These are phyloP conservation scores for Mortierella sp. DNA, from an alignment of 371 early-diverging fungal genomes.

Conservation along the genomic window DNA sequence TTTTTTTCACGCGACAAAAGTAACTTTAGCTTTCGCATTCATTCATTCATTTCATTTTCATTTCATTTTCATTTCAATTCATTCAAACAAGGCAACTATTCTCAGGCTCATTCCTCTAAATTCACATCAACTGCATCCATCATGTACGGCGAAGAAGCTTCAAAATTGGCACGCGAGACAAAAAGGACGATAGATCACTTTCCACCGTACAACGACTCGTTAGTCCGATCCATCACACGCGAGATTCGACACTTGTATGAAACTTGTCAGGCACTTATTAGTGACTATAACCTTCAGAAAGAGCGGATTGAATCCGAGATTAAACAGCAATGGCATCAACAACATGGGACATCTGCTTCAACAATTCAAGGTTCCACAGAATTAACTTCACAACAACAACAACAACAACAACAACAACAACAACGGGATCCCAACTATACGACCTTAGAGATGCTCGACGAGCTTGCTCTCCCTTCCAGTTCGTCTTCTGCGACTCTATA, in stretches of 20 bases:
- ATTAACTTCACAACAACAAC: conserved; percentile 1
- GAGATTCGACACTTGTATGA: conserved; percentile 69
- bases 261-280: conserved; percentile 47
- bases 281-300: conserved; percentile 64
- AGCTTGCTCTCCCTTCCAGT: conserved; percentile 11
- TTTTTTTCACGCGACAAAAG: neutral
- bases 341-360: conserved; percentile 19
- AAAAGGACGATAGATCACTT: conserved; percentile 81
- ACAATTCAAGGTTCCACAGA: conserved; percentile 5
- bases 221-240: conserved; percentile 83
- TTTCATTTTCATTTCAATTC: neutral
- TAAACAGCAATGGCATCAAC: conserved; percentile 52
- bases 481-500: conserved; percentile 24
- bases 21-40: neutral
- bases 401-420: neutral
- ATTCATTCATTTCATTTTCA: neutral
- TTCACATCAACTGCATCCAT: neutral
- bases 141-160: conserved; percentile 83
- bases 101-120: neutral
- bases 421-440: conserved; percentile 23
- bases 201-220: conserved; percentile 85
- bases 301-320: conserved; percentile 58
- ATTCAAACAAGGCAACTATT: too few relatives aligned
- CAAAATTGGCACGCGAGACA: conserved; percentile 85
- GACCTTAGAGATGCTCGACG: conserved; percentile 31